Evolutionary conservation across 306 rosid genomes (phyloP).

Genomic region (Gleditsia sinensis): DNA sequence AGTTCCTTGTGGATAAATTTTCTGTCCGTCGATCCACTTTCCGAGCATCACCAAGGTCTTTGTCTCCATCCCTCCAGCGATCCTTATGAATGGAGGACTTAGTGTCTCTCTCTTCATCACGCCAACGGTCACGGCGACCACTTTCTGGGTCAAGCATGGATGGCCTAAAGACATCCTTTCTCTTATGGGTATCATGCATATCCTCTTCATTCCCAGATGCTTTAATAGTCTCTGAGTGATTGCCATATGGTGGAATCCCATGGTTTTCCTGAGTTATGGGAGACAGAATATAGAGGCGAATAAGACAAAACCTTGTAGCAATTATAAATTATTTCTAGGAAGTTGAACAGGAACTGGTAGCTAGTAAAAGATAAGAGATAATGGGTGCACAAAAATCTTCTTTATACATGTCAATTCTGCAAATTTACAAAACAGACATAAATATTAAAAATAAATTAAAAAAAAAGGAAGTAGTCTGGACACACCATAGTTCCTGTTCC

Average conservation of each 20-base stretch:
- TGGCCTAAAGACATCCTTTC: constrained; percentile 89
- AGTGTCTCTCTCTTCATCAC: constrained; percentile 95
- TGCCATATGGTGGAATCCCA: constrained; percentile 53
- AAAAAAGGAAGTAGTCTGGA: constrained; percentile 24
- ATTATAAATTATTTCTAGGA: neutral
- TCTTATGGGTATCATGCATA: constrained; percentile 57
- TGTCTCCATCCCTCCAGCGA: constrained; percentile 88
- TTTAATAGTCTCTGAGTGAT: constrained; percentile 50
- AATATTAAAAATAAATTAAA: neutral
- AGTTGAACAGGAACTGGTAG: neutral
- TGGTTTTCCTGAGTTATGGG: constrained; percentile 57
- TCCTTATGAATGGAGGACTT: constrained; percentile 69
- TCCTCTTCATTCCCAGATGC: constrained; percentile 67
- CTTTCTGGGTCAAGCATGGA: constrained; percentile 74
- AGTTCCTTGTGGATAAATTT: constrained; percentile 47
- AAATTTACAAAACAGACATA: constrained; percentile 4
- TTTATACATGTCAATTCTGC: too few species aligned
- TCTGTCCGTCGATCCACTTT: constrained; percentile 73
- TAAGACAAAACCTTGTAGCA: neutral
- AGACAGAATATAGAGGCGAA: neutral
- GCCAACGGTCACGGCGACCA: constrained; percentile 82
- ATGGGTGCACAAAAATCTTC: too few species aligned
- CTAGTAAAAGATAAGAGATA: neutral
- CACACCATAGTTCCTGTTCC: constrained; percentile 76
- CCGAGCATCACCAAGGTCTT: constrained; percentile 61